Conservation (phyloP, 192 early-diverging fungal species). For the Podila minutissima region DNA sequence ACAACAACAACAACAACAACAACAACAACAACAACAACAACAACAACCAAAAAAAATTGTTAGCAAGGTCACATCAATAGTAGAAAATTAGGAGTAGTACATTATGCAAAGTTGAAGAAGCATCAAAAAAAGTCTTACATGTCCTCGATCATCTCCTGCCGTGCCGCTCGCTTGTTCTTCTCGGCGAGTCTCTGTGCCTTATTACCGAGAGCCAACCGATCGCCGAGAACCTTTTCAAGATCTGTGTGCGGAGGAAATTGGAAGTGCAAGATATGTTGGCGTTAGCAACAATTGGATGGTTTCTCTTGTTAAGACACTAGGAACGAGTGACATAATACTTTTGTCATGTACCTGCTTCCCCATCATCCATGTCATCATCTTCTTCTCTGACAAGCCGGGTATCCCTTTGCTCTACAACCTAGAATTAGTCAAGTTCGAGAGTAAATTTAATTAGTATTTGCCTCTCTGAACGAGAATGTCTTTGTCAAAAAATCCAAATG, state of each 20-base stretch:
- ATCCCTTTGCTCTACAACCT: constrained; percentile 32
- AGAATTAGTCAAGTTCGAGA: neutral
- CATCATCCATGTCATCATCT: constrained; percentile 66
- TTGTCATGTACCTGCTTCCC: constrained; percentile 56
- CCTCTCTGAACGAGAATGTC: neutral
- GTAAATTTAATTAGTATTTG: too few relatives aligned
- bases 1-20: too few relatives aligned
- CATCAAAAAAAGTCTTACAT: constrained; percentile 31
- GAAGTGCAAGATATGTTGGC: neutral
- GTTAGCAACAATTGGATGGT: too few relatives aligned
- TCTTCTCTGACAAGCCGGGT: constrained; percentile 65
- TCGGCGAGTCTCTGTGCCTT: constrained; percentile 55
- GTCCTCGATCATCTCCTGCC: constrained; percentile 64
- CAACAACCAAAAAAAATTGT: neutral
- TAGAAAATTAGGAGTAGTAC: neutral
- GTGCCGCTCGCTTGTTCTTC: constrained; percentile 41
- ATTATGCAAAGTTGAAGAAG: too few relatives aligned
- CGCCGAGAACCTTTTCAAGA: constrained; percentile 60
- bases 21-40: too few relatives aligned
- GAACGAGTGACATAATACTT: too few relatives aligned
- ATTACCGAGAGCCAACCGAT: constrained; percentile 56
- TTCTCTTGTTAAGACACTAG: too few relatives aligned
- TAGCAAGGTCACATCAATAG: neutral
- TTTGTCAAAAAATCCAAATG: neutral
- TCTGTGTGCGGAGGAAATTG: constrained; percentile 28